A percentile compares a stretch with the other conserved stretches of the same genome.
phyloP scores from a whole-genome alignment of 1,139 yeast species.

The Candida tropicalis region DNA sequence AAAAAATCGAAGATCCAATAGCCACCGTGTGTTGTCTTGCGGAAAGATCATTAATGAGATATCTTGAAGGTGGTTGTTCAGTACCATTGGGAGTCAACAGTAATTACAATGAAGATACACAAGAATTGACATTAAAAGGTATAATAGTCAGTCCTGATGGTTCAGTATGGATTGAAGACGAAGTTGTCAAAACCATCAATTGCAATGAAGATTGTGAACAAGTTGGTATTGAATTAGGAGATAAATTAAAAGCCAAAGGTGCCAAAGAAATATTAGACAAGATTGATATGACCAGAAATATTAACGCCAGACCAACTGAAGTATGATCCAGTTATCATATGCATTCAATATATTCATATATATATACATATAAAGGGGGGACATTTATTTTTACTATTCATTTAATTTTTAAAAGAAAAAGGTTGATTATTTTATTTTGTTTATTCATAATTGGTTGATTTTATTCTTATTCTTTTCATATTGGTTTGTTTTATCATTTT shows the following conservation, averaged over 20 bases:
- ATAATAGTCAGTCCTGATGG: slow-evolving; percentile 90
- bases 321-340: slow-evolving; percentile 5
- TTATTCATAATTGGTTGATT: background rate
- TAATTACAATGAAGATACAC: slow-evolving; percentile 47
- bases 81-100: slow-evolving; percentile 93
- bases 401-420: too few species aligned
- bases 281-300: slow-evolving; percentile 49
- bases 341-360: too few species aligned
- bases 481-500: background rate
- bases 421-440: background rate
- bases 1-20: slow-evolving; percentile 63
- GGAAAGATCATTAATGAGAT: slow-evolving; percentile 84
- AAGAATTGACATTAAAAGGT: slow-evolving; percentile 57
- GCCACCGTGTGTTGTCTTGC: slow-evolving; percentile 84
- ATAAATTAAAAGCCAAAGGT: slow-evolving; percentile 67
- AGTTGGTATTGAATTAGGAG: slow-evolving; percentile 74
- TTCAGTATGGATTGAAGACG: slow-evolving; percentile 59
- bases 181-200: slow-evolving; percentile 33
- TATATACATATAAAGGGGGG: too few species aligned
- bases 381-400: too few species aligned
- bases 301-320: slow-evolving; percentile 20
- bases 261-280: slow-evolving; percentile 82
- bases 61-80: slow-evolving; percentile 95
- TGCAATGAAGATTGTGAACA: slow-evolving; percentile 64
- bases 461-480: background rate